phyloP scores from a whole-genome alignment of 2,329 filamentous ascomycete species.

The Calonectria pseudoreteaudii region DNA sequence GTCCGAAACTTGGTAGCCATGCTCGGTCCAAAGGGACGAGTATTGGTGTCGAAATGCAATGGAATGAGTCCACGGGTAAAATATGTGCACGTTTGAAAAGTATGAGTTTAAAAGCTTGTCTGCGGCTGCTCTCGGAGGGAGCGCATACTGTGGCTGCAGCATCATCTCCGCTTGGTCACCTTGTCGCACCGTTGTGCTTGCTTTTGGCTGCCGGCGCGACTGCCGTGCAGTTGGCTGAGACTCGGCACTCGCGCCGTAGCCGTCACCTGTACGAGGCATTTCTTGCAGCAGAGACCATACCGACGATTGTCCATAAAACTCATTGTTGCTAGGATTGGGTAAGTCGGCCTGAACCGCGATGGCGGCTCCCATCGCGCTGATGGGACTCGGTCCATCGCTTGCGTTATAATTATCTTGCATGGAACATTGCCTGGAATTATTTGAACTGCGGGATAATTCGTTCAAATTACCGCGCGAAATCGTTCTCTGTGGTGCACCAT shows the following conservation, averaged over 20 bases:
- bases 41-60: neutral
- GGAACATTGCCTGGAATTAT: neutral
- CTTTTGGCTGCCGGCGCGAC: neutral
- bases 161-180: neutral
- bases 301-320: slow-evolving; percentile 16
- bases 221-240: neutral
- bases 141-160: slow-evolving; percentile 7
- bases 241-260: neutral
- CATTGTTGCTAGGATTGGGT: neutral
- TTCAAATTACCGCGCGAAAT: neutral
- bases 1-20: neutral
- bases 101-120: slow-evolving; percentile 1
- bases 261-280: neutral
- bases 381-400: neutral
- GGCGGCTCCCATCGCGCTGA: slow-evolving; percentile 14
- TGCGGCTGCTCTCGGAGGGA: slow-evolving; percentile 1
- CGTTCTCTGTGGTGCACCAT: neutral
- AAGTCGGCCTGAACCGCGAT: neutral
- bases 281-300: neutral
- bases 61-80: slow-evolving; percentile 19
- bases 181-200: neutral
- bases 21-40: neutral
- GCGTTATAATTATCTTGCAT: neutral
- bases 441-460: neutral
- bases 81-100: slow-evolving; percentile 12